Conservation (phyloP, 129 eudicot species). For the Artemisia annua region DNA sequence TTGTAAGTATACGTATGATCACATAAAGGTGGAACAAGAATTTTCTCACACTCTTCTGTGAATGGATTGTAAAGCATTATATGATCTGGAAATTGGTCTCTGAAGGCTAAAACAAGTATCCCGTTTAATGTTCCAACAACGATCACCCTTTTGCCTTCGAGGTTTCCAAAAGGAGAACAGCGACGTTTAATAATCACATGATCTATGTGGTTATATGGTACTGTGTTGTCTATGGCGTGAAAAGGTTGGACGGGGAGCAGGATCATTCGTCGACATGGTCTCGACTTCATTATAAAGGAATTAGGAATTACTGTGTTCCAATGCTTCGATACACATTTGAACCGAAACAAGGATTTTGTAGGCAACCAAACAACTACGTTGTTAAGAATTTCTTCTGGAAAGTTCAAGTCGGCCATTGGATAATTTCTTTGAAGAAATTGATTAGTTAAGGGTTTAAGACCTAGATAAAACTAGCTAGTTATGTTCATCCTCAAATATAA, state of each 20-base stretch:
- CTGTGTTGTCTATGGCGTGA: neutral
- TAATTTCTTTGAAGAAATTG: too few relatives aligned
- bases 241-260: neutral
- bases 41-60: too few relatives aligned
- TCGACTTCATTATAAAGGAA: neutral
- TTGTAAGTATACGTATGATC: too few relatives aligned
- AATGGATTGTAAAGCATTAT: neutral
- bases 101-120: neutral
- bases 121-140: constrained; percentile 11
- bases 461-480: too few relatives aligned
- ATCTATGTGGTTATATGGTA: neutral
- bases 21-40: too few relatives aligned
- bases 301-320: neutral
- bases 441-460: too few relatives aligned
- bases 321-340: neutral
- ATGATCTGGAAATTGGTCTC: neutral
- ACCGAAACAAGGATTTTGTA: neutral
- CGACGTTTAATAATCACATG: neutral
- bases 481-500: too few relatives aligned
- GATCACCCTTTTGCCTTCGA: neutral
- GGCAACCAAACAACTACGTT: neutral
- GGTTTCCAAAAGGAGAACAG: neutral
- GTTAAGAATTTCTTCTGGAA: constrained; percentile 37
- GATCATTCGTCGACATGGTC: constrained; percentile 14
- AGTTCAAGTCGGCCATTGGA: neutral